These are phyloP conservation scores for Massarina eburnea DNA, from an alignment of 2,329 filamentous ascomycete species.

Conservation along the genomic window DNA sequence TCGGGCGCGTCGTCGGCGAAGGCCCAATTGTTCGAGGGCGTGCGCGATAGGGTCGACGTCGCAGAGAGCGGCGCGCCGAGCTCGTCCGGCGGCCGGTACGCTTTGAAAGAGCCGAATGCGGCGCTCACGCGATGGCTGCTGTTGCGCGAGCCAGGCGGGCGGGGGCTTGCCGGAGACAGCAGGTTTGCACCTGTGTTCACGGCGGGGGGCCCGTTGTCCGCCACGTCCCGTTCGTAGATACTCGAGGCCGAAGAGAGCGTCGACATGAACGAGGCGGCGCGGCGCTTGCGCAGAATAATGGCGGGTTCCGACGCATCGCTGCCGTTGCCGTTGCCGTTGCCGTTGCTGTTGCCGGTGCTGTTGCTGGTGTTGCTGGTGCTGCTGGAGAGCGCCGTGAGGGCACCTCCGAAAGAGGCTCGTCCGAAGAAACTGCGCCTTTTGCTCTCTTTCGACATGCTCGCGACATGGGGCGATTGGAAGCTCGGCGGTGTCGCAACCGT, in stretches of 20 bases:
- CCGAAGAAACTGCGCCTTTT: slow-evolving; percentile 43
- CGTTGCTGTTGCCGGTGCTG: slow-evolving; percentile 2
- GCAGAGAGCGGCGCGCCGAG: slow-evolving; percentile 53
- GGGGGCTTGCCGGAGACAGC: slow-evolving; percentile 10
- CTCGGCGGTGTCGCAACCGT: slow-evolving; percentile 21
- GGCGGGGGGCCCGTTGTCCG: slow-evolving; percentile 13
- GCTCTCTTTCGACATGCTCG: slow-evolving; percentile 39
- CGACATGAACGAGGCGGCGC: slow-evolving; percentile 40
- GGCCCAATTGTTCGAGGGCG: slow-evolving; percentile 46
- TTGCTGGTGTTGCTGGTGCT: neutral
- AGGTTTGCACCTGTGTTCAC: slow-evolving; percentile 9
- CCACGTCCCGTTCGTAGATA: slow-evolving; percentile 20
- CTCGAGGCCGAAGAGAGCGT: slow-evolving; percentile 31
- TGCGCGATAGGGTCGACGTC: slow-evolving; percentile 53
- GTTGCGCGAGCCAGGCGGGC: slow-evolving; percentile 22
- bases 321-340: slow-evolving; percentile 22
- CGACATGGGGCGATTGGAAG: slow-evolving; percentile 33
- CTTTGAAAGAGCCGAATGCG: slow-evolving; percentile 61
- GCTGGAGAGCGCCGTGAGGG: slow-evolving; percentile 13
- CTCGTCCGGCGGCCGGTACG: slow-evolving; percentile 54
- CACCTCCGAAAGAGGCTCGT: slow-evolving; percentile 29
- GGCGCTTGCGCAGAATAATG: slow-evolving; percentile 42
- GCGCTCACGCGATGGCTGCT: slow-evolving; percentile 44
- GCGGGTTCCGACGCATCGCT: slow-evolving; percentile 39
- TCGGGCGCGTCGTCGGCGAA: slow-evolving; percentile 48